Conservation (phyloP, 768 basidiomycete genomes). For the Termitomyces sp. region DNA sequence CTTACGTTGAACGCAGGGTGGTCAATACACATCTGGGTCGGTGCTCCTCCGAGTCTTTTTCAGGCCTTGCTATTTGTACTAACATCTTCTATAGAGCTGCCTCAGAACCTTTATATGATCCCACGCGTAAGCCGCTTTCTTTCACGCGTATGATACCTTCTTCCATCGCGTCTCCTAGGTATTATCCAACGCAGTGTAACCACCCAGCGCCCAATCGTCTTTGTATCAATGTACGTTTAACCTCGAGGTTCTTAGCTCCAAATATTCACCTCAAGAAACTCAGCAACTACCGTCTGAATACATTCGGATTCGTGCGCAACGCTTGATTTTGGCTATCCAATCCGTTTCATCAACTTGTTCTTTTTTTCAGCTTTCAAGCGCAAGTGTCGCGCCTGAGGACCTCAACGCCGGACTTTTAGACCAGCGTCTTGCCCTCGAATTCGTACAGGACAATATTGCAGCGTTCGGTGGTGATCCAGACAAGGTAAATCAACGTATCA, state of each 20-base stretch:
- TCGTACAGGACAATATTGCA: not conserved
- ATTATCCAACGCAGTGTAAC: constrained; percentile 42
- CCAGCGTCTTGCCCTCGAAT: constrained; percentile 19
- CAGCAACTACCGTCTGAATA: constrained; percentile 55
- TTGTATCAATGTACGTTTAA: constrained; percentile 43
- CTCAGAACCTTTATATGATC: constrained; percentile 36
- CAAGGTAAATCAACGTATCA: not conserved
- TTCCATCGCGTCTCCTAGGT: constrained; percentile 20
- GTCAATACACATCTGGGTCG: constrained; percentile 40
- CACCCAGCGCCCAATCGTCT: constrained; percentile 46
- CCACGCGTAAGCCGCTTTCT: constrained; percentile 32
- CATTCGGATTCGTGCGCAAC: constrained; percentile 47
- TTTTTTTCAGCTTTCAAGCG: constrained; percentile 37
- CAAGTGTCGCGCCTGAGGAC: constrained; percentile 29
- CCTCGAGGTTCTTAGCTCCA: not conserved
- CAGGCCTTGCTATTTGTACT: not conserved
- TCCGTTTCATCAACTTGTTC: not conserved
- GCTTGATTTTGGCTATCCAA: not conserved
- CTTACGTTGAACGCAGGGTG: constrained; percentile 29
- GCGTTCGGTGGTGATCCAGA: not conserved
- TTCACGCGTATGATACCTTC: not conserved
- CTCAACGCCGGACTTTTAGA: not conserved
- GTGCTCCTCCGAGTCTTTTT: not conserved
- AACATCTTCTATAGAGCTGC: constrained; percentile 29
- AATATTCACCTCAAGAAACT: not conserved